phyloP scores from a whole-genome alignment of 1,284 basidiomycete species.

The Puccinia sorghi region DNA sequence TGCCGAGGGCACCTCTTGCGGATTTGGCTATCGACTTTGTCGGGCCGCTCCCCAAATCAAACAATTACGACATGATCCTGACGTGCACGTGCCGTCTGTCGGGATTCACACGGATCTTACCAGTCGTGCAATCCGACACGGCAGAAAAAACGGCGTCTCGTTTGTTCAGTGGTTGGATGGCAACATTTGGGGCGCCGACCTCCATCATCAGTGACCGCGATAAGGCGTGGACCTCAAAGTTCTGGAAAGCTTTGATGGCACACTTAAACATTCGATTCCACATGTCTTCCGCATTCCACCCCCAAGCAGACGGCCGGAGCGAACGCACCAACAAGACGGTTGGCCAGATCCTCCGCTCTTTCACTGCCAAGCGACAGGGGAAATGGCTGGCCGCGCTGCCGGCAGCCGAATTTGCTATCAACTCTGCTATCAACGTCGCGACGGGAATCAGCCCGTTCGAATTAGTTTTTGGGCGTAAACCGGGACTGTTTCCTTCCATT shows the following conservation, averaged over 20 bases:
- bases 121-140: not conserved
- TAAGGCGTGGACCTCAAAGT: not conserved
- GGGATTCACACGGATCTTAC: not conserved
- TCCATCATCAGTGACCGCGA: not conserved
- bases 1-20: not conserved
- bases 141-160: conserved; percentile 1
- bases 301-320: conserved; percentile 55
- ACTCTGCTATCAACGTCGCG: not conserved
- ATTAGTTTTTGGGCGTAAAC: not conserved
- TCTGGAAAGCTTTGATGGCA: conserved; percentile 38
- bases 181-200: not conserved
- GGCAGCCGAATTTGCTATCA: not conserved
- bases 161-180: not conserved
- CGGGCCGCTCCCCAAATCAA: not conserved
- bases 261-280: conserved; percentile 52
- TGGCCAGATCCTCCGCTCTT: not conserved
- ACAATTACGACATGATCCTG: not conserved
- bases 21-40: conserved; percentile 8
- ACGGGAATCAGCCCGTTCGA: not conserved
- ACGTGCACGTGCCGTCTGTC: not conserved
- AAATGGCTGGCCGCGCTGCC: conserved; percentile 43
- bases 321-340: conserved; percentile 58
- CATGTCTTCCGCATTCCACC: conserved; percentile 54
- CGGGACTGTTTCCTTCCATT: not conserved
- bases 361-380: conserved; percentile 4